Evolutionary conservation across 176 grass and related monocot species (phyloP).

Genomic region (Rhynchospora tenuis): DNA sequence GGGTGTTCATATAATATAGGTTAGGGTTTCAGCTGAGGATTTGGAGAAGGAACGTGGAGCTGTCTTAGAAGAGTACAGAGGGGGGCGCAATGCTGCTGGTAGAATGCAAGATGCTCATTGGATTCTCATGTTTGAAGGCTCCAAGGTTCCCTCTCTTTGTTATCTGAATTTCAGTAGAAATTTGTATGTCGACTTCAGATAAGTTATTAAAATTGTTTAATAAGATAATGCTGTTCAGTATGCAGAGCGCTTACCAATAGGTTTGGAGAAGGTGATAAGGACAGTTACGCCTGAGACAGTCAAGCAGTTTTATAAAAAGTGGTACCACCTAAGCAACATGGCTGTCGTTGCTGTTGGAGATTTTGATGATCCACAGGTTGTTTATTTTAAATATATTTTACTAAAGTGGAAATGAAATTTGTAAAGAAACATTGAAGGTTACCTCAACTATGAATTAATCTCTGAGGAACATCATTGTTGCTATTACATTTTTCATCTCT

Average conservation of each 20-base stretch:
- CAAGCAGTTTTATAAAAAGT: constrained; percentile 76
- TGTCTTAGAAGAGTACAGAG: constrained; percentile 96
- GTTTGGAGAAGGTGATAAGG: constrained; percentile 87
- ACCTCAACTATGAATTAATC: constrained; percentile 1
- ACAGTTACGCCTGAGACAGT: constrained; percentile 75
- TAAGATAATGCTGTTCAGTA: constrained; percentile 53
- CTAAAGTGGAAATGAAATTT: not conserved
- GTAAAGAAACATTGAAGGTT: not conserved
- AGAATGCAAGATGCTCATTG: constrained; percentile 98
- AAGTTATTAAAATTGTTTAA: constrained; percentile 17
- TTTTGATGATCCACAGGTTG: constrained; percentile 76
- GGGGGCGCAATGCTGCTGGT: constrained; percentile 78
- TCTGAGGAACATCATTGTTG: not conserved
- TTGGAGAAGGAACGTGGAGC: constrained; percentile 96
- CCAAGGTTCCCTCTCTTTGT: constrained; percentile 56
- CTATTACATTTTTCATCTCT: not conserved
- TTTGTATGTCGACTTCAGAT: not conserved
- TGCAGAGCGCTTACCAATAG: constrained; percentile 90
- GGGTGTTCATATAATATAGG: constrained; percentile 29
- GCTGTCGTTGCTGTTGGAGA: constrained; percentile 92
- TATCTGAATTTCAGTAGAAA: not conserved
- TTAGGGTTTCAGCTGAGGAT: constrained; percentile 77
- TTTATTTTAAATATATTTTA: constrained; percentile 6
- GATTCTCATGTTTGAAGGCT: constrained; percentile 86
- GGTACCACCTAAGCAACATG: constrained; percentile 98